These are phyloP conservation scores for Polysphondylium violaceum DNA, from an alignment of 78 protist genomes.

Conservation along the genomic window DNA sequence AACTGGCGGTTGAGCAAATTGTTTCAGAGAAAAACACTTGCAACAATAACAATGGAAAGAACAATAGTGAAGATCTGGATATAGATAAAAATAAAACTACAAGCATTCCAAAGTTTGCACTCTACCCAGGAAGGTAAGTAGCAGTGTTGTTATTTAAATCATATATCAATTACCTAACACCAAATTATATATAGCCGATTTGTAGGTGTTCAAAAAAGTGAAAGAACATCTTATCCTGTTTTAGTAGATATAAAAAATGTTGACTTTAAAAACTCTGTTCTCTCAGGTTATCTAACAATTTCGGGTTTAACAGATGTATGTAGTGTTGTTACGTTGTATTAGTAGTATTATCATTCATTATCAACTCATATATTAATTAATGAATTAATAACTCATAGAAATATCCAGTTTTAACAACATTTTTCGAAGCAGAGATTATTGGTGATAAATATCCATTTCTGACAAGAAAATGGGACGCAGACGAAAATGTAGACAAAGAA, in stretches of 20 bases:
- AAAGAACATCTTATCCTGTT: slow-evolving; percentile 62
- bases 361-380: neutral
- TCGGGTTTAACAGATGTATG: slow-evolving; percentile 68
- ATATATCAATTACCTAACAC: neutral
- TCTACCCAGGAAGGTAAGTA: slow-evolving; percentile 47
- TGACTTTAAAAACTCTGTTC: slow-evolving; percentile 55
- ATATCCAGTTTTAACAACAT: slow-evolving; percentile 82
- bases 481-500: slow-evolving; percentile 72
- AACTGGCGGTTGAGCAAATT: too few relatives aligned
- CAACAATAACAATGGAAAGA: too few relatives aligned
- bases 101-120: slow-evolving; percentile 42
- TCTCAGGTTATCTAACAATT: slow-evolving; percentile 65
- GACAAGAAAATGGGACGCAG: slow-evolving; percentile 86
- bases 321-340: neutral
- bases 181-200: slow-evolving; percentile 19
- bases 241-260: slow-evolving; percentile 59
- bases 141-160: neutral
- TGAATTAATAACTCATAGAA: slow-evolving; percentile 19
- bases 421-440: slow-evolving; percentile 86
- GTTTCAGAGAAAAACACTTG: too few relatives aligned
- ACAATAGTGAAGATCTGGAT: too few relatives aligned
- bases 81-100: too few relatives aligned
- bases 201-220: slow-evolving; percentile 58
- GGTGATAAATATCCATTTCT: slow-evolving; percentile 80
- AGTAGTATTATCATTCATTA: neutral